These are phyloP conservation scores for Beta vulgaris DNA, from an alignment of 148 eudicot genomes.

Conservation along the genomic window DNA sequence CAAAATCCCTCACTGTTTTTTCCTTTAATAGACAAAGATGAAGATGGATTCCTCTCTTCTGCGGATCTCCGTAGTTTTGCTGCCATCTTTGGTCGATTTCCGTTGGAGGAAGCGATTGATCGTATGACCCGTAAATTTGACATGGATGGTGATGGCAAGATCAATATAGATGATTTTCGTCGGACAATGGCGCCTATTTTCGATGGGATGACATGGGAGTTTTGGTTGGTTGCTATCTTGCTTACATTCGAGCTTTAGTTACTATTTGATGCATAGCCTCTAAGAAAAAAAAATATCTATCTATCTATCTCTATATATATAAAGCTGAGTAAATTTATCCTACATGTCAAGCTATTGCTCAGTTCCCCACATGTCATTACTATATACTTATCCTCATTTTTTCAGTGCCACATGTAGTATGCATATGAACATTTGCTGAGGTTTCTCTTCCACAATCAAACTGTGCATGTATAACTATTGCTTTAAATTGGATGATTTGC, in stretches of 20 bases:
- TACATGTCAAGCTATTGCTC: too few relatives aligned
- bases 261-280: too few relatives aligned
- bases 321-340: too few relatives aligned
- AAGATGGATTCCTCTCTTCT: slow-evolving; percentile 4
- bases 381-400: too few relatives aligned
- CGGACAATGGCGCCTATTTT: not conserved
- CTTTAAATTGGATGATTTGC: too few relatives aligned
- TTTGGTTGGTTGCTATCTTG: slow-evolving; percentile 21
- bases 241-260: slow-evolving; percentile 6
- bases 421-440: too few relatives aligned
- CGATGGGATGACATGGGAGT: slow-evolving; percentile 18
- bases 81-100: not conserved
- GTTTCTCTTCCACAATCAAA: too few relatives aligned
- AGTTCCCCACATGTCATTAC: too few relatives aligned
- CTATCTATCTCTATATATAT: too few relatives aligned
- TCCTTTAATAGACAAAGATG: slow-evolving; percentile 2
- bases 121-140: not conserved
- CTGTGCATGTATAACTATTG: too few relatives aligned
- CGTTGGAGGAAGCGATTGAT: not conserved
- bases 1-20: slow-evolving; percentile 14
- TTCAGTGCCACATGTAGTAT: too few relatives aligned
- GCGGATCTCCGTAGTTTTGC: slow-evolving; percentile 3
- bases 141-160: slow-evolving; percentile 4
- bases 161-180: not conserved
- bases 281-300: too few relatives aligned